phyloP scores from a whole-genome alignment of 2,329 filamentous ascomycete species.

The Fusarium neocosmosporiellum region DNA sequence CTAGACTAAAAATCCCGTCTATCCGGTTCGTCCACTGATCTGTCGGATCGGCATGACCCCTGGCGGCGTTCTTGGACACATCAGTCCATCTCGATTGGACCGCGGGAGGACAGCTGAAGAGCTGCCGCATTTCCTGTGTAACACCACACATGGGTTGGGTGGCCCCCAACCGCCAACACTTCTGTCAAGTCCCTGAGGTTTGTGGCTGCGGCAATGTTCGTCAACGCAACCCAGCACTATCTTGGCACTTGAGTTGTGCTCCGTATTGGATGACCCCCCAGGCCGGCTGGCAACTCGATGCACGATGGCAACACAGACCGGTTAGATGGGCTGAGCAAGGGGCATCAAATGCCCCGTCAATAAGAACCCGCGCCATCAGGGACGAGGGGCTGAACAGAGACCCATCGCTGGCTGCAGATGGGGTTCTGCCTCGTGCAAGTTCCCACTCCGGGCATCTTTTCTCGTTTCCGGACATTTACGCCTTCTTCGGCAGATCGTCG shows the following conservation, averaged over 20 bases:
- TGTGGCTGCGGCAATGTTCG: conserved; percentile 2
- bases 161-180: neutral
- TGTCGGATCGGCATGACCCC: neutral
- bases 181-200: neutral
- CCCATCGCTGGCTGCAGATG: neutral
- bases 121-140: neutral
- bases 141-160: neutral
- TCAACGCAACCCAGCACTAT: neutral
- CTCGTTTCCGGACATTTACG: neutral
- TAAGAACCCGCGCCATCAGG: neutral
- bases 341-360: neutral
- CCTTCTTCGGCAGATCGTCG: neutral
- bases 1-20: neutral
- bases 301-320: neutral
- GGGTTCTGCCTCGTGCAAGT: neutral
- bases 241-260: neutral
- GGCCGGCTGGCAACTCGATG: neutral
- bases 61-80: neutral
- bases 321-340: neutral
- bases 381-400: neutral
- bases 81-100: neutral
- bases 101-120: neutral
- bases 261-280: neutral
- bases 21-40: neutral
- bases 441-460: neutral